These are phyloP conservation scores for Phaeosphaeriaceae sp. DNA, from an alignment of 2,329 filamentous ascomycete species.

Conservation along the genomic window DNA sequence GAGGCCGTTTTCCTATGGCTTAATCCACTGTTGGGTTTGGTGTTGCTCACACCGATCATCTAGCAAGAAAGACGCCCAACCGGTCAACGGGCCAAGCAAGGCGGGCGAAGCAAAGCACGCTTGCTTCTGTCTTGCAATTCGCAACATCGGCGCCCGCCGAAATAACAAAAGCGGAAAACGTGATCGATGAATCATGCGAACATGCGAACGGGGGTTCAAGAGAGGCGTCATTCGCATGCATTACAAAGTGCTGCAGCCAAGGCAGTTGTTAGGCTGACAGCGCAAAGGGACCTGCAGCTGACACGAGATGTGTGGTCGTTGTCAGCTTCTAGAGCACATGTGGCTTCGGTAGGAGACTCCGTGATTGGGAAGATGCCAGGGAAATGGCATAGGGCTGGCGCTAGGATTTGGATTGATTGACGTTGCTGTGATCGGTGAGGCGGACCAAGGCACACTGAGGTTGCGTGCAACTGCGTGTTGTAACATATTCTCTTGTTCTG, in stretches of 20 bases:
- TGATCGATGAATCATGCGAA: slow-evolving; percentile 21
- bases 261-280: slow-evolving; percentile 18
- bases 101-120: background rate
- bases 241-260: slow-evolving; percentile 4
- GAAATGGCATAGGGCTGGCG: slow-evolving; percentile 1
- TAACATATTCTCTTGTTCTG: background rate
- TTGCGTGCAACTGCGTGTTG: background rate
- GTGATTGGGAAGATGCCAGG: background rate
- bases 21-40: background rate
- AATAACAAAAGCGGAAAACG: slow-evolving; percentile 11
- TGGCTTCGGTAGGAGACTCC: slow-evolving; percentile 14
- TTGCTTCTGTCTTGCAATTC: background rate
- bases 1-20: background rate
- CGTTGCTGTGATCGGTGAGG: background rate
- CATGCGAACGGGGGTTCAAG: background rate
- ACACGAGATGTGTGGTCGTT: slow-evolving; percentile 16
- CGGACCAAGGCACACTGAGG: background rate
- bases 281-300: slow-evolving; percentile 33
- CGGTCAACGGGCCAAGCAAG: background rate
- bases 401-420: background rate
- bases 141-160: slow-evolving; percentile 7
- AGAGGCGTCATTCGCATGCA: slow-evolving; percentile 1
- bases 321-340: slow-evolving; percentile 14
- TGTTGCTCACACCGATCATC: slow-evolving; percentile 10
- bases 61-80: background rate